Evolutionary conservation across 306 rosid species (phyloP).

Genomic region (Astragalus glycyphyllos): DNA sequence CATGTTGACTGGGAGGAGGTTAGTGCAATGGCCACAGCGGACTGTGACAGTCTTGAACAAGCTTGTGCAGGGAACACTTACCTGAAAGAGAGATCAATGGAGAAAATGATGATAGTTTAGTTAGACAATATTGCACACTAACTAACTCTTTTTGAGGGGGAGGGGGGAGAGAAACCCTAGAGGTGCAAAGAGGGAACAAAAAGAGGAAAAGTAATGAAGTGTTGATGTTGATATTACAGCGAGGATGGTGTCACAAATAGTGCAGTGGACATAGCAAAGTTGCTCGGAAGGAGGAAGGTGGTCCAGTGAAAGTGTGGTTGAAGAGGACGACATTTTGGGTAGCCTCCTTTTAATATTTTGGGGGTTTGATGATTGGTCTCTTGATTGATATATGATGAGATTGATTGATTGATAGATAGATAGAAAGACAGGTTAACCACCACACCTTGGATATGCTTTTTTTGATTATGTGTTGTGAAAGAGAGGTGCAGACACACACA

Average conservation of each 20-base stretch:
- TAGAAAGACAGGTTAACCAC: conserved; percentile 93
- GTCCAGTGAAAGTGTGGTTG: conserved; percentile 74
- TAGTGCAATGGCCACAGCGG: conserved; percentile 97
- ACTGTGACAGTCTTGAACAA: conserved; percentile 98
- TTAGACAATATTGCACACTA: too few species aligned
- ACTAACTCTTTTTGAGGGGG: too few species aligned
- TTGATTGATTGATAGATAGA: conserved; percentile 86
- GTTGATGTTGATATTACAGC: conserved; percentile 62
- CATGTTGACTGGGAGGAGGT: conserved; percentile 90
- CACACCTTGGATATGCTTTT: conserved; percentile 96
- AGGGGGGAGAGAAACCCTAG: conserved; percentile 36
- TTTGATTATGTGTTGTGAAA: conserved; percentile 76
- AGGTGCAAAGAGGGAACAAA: neutral
- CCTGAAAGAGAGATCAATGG: conserved; percentile 48
- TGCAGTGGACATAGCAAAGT: conserved; percentile 98
- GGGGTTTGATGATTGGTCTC: conserved; percentile 88
- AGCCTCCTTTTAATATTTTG: conserved; percentile 42
- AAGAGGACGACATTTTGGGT: conserved; percentile 79
- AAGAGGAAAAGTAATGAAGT: neutral
- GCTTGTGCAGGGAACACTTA: conserved; percentile 93
- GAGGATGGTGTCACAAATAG: conserved; percentile 91
- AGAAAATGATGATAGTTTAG: neutral
- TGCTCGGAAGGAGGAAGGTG: conserved; percentile 94
- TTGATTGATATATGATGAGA: conserved; percentile 46
- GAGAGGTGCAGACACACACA: conserved; percentile 57